A percentile compares a stretch with the other conserved stretches of the same genome.
Evolutionary conservation across 2,329 filamentous ascomycete genomes (phyloP).

Genomic region (Diaporthe sp.): DNA sequence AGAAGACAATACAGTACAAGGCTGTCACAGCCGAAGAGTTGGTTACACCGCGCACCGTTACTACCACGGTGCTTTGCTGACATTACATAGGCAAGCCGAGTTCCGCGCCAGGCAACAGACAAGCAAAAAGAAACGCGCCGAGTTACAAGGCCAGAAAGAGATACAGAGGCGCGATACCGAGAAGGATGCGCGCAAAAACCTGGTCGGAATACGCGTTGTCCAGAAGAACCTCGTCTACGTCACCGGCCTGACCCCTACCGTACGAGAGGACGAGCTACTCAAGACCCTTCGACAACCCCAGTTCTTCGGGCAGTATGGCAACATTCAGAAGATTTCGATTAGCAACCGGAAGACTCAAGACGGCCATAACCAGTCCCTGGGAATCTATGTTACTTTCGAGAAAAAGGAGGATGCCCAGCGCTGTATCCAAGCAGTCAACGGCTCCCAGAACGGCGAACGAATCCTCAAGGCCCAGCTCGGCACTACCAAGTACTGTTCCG

Average conservation of each 20-base stretch:
- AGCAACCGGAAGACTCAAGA: constrained; percentile 90
- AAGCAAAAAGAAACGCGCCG: constrained; percentile 92
- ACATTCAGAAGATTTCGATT: constrained; percentile 98
- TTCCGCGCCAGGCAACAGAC: constrained; percentile 86
- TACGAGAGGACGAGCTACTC: constrained; percentile 91
- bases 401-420: constrained; percentile 89
- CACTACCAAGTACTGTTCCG: constrained; percentile 98
- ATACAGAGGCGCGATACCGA: constrained; percentile 97
- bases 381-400: constrained; percentile 98
- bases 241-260: constrained; percentile 91
- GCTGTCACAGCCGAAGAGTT: constrained; percentile 96
- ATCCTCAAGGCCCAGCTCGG: constrained; percentile 84
- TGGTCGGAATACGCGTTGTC: constrained; percentile 94
- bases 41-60: constrained; percentile 53
- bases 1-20: constrained; percentile 97
- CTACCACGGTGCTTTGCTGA: constrained; percentile 44
- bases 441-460: constrained; percentile 90
- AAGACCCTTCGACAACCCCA: constrained; percentile 91
- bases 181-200: constrained; percentile 93
- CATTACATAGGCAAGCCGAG: constrained; percentile 72
- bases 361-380: constrained; percentile 86
- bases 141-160: constrained; percentile 89
- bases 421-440: constrained; percentile 94
- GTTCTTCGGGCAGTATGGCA: constrained; percentile 98
- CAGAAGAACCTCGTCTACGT: constrained; percentile 99